Conservation (phyloP, 2,329 filamentous ascomycete genomes). For the Penicillium sp. region DNA sequence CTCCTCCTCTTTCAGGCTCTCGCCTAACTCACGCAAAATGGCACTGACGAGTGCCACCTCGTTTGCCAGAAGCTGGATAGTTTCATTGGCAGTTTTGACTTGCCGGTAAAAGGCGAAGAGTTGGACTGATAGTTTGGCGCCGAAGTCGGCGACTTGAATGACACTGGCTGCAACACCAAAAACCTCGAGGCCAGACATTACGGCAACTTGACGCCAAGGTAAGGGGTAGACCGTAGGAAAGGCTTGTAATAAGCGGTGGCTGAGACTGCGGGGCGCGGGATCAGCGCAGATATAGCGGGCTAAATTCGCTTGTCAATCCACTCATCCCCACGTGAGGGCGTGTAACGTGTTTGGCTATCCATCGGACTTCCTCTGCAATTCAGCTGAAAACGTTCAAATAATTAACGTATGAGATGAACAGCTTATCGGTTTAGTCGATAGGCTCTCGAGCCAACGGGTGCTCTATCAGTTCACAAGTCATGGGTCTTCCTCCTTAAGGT, state of each 20-base stretch:
- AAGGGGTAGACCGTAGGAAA: neutral
- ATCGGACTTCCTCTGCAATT: no score
- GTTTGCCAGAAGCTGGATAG: slow-evolving; percentile 24
- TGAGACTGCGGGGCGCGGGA: neutral
- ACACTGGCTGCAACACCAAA: slow-evolving; percentile 29
- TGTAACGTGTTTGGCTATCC: neutral
- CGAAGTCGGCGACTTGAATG: slow-evolving; percentile 32
- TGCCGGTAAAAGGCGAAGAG: slow-evolving; percentile 31
- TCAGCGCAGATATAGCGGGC: neutral
- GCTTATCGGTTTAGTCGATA: no score
- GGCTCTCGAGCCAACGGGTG: no score
- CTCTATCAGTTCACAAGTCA: no score
- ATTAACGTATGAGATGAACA: no score
- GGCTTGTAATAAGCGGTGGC: neutral
- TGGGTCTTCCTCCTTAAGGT: no score
- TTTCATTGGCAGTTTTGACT: slow-evolving; percentile 25
- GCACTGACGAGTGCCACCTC: slow-evolving; percentile 31
- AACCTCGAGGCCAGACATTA: slow-evolving; percentile 22
- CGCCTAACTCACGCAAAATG: slow-evolving; percentile 29
- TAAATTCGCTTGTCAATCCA: neutral
- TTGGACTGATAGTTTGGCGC: slow-evolving; percentile 26
- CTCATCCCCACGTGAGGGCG: neutral
- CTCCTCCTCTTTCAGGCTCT: slow-evolving; percentile 25
- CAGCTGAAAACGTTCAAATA: no score
- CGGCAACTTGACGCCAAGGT: neutral